A percentile compares a stretch with the other conserved stretches of the same genome.
phyloP scores from a whole-genome alignment of 2,329 filamentous ascomycete species.

The Colletotrichum paranaense region DNA sequence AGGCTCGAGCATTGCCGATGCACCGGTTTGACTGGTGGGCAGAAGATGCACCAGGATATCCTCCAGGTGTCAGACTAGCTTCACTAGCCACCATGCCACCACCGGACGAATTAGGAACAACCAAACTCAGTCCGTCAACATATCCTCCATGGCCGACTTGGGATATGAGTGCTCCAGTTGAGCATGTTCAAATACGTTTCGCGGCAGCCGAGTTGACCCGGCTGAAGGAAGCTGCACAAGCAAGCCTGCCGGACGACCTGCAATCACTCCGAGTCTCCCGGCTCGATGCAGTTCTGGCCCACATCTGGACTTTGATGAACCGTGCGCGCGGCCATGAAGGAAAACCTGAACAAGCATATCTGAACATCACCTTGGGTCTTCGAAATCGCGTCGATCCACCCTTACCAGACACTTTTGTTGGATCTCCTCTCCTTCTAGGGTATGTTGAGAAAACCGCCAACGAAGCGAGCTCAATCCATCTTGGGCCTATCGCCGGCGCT shows the following conservation, averaged over 20 bases:
- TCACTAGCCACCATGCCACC: constrained; percentile 41
- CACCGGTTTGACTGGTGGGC: constrained; percentile 62
- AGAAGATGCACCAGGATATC: constrained; percentile 43
- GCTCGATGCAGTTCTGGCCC: constrained; percentile 57
- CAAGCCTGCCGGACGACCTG: constrained; percentile 20
- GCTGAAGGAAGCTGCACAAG: constrained; percentile 43
- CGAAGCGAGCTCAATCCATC: not conserved
- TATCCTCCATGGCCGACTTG: constrained; percentile 55
- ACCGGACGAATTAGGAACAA: not conserved
- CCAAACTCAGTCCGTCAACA: constrained; percentile 43
- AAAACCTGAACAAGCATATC: constrained; percentile 45
- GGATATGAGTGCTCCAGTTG: constrained; percentile 48
- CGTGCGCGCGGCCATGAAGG: constrained; percentile 47
- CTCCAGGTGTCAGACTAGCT: constrained; percentile 39
- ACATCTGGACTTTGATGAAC: constrained; percentile 57
- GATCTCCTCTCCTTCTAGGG: constrained; percentile 55
- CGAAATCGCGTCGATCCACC: constrained; percentile 51
- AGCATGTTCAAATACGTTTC: constrained; percentile 51
- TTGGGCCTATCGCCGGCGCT: constrained; percentile 40
- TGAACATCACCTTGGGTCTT: constrained; percentile 54
- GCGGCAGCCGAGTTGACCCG: constrained; percentile 44
- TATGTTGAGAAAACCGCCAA: constrained; percentile 43
- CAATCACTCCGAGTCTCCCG: constrained; percentile 46
- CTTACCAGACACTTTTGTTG: constrained; percentile 53
- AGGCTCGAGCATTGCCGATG: constrained; percentile 52